Percentiles rank a stretch among this genome's conserved stretches.
These are phyloP conservation scores for Flaveria bidentis DNA, from an alignment of 129 eudicot species.

Conservation along the genomic window DNA sequence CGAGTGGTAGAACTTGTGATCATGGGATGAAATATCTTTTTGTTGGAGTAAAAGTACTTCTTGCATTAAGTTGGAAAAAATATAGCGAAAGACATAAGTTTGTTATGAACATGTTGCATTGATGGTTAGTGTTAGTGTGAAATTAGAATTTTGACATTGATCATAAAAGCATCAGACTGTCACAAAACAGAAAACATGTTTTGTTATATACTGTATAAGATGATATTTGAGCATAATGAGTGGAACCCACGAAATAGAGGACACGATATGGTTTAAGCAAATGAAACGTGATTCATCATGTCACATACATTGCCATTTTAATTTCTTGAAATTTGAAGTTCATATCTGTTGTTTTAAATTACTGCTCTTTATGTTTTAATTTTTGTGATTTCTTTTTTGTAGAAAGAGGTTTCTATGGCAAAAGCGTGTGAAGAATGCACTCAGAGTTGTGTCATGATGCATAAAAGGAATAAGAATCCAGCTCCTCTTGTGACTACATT, in stretches of 20 bases:
- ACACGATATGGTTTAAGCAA: slow-evolving; percentile 7
- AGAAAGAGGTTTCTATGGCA: slow-evolving; percentile 19
- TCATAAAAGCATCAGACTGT: background rate
- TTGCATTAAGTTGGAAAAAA: slow-evolving; percentile 3
- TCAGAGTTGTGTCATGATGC: slow-evolving; percentile 40
- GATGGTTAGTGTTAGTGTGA: background rate
- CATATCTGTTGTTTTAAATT: background rate
- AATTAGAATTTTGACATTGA: background rate
- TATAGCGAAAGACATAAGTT: background rate
- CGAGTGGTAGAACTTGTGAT: background rate
- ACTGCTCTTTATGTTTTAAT: slow-evolving; percentile 4
- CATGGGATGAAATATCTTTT: background rate
- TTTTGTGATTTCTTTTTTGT: slow-evolving; percentile 19
- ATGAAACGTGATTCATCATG: background rate
- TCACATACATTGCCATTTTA: slow-evolving; percentile 10
- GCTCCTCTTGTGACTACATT: slow-evolving; percentile 40
- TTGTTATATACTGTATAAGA: background rate
- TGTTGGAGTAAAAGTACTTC: background rate
- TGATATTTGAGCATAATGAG: background rate
- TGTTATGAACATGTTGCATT: slow-evolving; percentile 16
- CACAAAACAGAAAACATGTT: background rate
- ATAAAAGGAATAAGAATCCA: slow-evolving; percentile 35
- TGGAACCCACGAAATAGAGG: background rate
- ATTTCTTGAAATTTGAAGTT: slow-evolving; percentile 1
- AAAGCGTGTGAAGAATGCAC: slow-evolving; percentile 68